Conservation (phyloP, 768 basidiomycete species). For the Cubamyces sp. region DNA sequence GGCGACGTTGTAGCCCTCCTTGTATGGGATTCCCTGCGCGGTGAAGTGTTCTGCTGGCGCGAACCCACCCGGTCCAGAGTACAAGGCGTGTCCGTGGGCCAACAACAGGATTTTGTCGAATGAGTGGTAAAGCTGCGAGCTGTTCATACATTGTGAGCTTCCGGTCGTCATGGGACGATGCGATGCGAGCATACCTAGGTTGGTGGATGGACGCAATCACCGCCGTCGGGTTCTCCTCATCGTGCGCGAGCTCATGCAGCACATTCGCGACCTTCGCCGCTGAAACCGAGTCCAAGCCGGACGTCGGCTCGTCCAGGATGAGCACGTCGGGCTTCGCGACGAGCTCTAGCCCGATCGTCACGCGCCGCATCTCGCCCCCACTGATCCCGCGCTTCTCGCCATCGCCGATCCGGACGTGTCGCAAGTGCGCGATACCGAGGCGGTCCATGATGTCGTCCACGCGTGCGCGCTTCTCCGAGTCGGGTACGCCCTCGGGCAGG, state of each 20-base stretch:
- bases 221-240: slow-evolving; percentile 68
- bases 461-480: slow-evolving; percentile 62
- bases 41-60: slow-evolving; percentile 72
- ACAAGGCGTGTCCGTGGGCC: slow-evolving; percentile 75
- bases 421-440: slow-evolving; percentile 73
- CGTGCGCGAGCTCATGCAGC: slow-evolving; percentile 75
- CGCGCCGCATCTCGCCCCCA: slow-evolving; percentile 89
- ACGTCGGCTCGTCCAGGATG: slow-evolving; percentile 87
- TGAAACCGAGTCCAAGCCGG: slow-evolving; percentile 84
- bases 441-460: slow-evolving; percentile 76
- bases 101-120: slow-evolving; percentile 85
- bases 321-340: slow-evolving; percentile 84
- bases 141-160: slow-evolving; percentile 28
- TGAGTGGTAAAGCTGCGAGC: slow-evolving; percentile 81
- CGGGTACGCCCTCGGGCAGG: slow-evolving; percentile 71
- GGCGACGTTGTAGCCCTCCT: slow-evolving; percentile 87
- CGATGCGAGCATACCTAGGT: slow-evolving; percentile 56
- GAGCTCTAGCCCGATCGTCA: slow-evolving; percentile 89
- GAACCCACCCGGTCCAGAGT: slow-evolving; percentile 76
- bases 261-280: slow-evolving; percentile 81
- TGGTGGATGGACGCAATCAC: slow-evolving; percentile 90
- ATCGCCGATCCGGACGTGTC: slow-evolving; percentile 74
- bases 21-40: slow-evolving; percentile 49
- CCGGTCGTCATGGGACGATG: neutral
- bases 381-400: slow-evolving; percentile 82